Evolutionary conservation across 345 rosid genomes (phyloP).

Genomic region (Populus euphratica): DNA sequence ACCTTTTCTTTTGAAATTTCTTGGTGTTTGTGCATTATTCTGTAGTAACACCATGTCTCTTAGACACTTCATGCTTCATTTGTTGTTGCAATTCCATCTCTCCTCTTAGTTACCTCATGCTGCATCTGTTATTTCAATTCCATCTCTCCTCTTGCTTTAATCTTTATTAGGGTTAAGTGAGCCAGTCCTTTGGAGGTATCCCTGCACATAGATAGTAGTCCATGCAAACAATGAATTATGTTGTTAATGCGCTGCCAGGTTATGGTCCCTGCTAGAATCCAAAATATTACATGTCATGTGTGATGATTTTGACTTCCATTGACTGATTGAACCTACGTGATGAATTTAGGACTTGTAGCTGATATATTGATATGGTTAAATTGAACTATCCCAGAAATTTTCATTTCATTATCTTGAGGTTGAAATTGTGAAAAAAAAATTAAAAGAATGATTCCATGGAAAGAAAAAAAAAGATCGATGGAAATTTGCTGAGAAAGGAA

Average conservation of each 20-base stretch:
- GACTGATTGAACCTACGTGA: neutral
- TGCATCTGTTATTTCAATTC: no score
- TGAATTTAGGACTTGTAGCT: neutral
- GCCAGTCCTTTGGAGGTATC: neutral
- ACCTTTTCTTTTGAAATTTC: neutral
- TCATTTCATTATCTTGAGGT: neutral
- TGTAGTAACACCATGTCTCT: neutral
- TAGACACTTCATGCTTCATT: neutral
- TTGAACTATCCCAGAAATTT: neutral
- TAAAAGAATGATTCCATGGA: neutral
- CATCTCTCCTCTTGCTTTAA: neutral
- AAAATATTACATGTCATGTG: no score
- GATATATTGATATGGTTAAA: neutral
- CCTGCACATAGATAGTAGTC: neutral
- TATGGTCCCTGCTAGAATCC: no score
- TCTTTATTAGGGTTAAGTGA: neutral
- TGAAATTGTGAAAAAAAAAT: no score
- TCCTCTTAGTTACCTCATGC: no score
- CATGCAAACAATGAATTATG: neutral
- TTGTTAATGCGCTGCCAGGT: neutral
- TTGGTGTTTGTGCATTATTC: neutral
- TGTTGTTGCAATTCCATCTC: no score
- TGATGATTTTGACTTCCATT: neutral
- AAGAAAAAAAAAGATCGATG: neutral
- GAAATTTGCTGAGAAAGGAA: neutral